Evolutionary conservation across 495 filamentous ascomycete species (phyloP).

Genomic region (Opeltia flavorubescens): DNA sequence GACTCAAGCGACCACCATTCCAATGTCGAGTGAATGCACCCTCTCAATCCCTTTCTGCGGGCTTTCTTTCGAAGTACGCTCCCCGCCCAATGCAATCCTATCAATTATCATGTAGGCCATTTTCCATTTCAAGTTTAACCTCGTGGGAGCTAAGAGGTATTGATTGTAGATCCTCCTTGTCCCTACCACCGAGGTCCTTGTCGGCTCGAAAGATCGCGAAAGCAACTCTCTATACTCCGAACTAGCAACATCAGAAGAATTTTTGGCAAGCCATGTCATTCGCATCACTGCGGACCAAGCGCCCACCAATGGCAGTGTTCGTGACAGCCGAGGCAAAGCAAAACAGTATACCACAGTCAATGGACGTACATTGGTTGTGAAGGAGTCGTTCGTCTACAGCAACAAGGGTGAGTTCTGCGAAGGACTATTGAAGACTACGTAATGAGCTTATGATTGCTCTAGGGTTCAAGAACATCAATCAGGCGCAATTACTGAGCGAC

Average conservation of each 20-base stretch:
- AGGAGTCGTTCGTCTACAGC: conserved; percentile 84
- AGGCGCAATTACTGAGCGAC: conserved; percentile 79
- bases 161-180: conserved; percentile 65
- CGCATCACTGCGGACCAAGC: conserved; percentile 54
- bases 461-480: conserved; percentile 88
- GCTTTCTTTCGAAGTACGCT: conserved; percentile 96
- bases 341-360: conserved; percentile 88
- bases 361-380: conserved; percentile 84
- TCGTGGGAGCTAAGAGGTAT: background rate
- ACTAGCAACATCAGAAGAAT: conserved; percentile 78
- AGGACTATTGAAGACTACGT: background rate
- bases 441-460: conserved; percentile 1
- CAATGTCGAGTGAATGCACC: conserved; percentile 67
- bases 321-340: conserved; percentile 84
- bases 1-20: background rate
- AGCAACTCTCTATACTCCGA: conserved; percentile 64
- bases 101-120: conserved; percentile 66
- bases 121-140: background rate
- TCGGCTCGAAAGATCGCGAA: conserved; percentile 80
- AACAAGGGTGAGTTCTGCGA: conserved; percentile 65
- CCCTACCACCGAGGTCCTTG: conserved; percentile 79
- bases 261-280: conserved; percentile 91
- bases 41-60: conserved; percentile 95
- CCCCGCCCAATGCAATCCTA: conserved; percentile 81
- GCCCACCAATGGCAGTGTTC: conserved; percentile 45